A percentile compares a stretch with the other conserved stretches of the same genome.
Evolutionary conservation across 139 green algal species (phyloP).

Genomic region (Chlamydomonas applanata): DNA sequence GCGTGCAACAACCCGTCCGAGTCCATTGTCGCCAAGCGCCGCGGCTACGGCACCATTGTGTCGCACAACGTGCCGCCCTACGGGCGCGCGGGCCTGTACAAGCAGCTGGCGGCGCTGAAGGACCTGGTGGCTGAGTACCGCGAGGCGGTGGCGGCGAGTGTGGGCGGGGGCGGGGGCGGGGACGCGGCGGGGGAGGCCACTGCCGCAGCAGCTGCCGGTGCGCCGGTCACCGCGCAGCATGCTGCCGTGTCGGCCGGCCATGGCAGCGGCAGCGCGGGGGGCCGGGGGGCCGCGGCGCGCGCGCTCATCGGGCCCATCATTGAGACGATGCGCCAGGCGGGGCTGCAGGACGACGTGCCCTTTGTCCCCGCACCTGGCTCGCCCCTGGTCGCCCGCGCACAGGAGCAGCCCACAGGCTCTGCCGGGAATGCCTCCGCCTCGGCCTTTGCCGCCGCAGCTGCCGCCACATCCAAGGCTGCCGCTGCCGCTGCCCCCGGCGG

Average conservation of each 20-base stretch:
- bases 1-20: conserved; percentile 86
- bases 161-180: no score
- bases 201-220: not conserved
- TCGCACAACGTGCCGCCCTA: conserved; percentile 97
- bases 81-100: conserved; percentile 93
- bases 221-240: no score
- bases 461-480: not conserved
- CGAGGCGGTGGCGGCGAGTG: conserved; percentile 15
- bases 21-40: conserved; percentile 88
- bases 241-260: no score
- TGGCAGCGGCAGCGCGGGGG: no score
- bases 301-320: conserved; percentile 59
- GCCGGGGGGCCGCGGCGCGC: not conserved
- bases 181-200: not conserved
- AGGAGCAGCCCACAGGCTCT: no score
- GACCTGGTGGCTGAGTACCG: conserved; percentile 82
- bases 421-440: no score
- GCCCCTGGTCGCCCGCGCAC: not conserved
- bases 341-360: conserved; percentile 81
- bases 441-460: conserved; percentile 6
- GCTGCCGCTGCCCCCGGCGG: not conserved
- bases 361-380: conserved; percentile 61
- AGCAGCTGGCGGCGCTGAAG: conserved; percentile 83
- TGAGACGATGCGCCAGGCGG: conserved; percentile 31
- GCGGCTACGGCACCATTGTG: conserved; percentile 95